Percentiles rank a stretch among this genome's conserved stretches.
These are phyloP conservation scores for Hemileccinum rubropunctum DNA, from an alignment of 768 basidiomycete genomes.

Conservation along the genomic window DNA sequence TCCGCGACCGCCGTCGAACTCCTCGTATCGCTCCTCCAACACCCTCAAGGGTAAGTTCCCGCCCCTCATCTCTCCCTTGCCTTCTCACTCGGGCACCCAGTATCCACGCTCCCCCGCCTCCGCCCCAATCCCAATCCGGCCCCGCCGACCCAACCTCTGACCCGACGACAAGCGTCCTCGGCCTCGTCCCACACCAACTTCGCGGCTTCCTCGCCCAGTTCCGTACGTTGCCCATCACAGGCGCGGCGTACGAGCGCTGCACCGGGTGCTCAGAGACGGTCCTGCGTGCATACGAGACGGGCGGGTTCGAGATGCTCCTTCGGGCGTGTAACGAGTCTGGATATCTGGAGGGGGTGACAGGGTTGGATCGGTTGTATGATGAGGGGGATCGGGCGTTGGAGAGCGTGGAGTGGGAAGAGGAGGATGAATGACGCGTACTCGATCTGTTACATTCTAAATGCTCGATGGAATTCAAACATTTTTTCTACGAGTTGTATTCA, in stretches of 20 bases:
- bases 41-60: constrained; percentile 71
- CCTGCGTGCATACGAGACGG: constrained; percentile 73
- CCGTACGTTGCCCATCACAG: constrained; percentile 77
- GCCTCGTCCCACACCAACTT: constrained; percentile 90
- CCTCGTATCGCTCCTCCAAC: constrained; percentile 83
- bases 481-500: too few relatives aligned
- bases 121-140: constrained; percentile 34
- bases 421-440: not conserved
- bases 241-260: constrained; percentile 82
- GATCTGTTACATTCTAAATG: too few relatives aligned
- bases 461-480: too few relatives aligned
- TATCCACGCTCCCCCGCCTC: constrained; percentile 69
- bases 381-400: constrained; percentile 74
- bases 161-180: constrained; percentile 57
- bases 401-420: constrained; percentile 63
- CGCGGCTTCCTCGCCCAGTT: constrained; percentile 90
- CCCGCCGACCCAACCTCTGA: constrained; percentile 6
- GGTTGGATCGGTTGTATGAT: constrained; percentile 70
- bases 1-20: constrained; percentile 91
- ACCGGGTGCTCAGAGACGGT: constrained; percentile 89
- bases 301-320: constrained; percentile 77
- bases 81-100: constrained; percentile 28
- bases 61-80: too few relatives aligned
- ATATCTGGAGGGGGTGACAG: constrained; percentile 73
- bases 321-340: constrained; percentile 80